A percentile compares a stretch with the other conserved stretches of the same genome.
Conservation (phyloP, 2,329 filamentous ascomycete species). For the Xylariaceae sp. region DNA sequence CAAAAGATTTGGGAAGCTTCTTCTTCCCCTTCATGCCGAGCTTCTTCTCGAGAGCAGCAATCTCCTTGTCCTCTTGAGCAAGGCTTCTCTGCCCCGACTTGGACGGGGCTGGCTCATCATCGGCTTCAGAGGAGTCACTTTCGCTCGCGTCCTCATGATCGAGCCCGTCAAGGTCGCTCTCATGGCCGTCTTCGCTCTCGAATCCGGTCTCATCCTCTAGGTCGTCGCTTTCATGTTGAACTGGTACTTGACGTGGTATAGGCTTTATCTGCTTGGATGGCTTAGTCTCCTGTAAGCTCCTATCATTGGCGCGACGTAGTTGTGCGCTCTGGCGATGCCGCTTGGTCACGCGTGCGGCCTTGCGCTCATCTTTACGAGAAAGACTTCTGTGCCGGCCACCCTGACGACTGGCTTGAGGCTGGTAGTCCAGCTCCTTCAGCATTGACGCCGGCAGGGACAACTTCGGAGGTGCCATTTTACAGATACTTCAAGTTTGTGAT, state of each 20-base stretch:
- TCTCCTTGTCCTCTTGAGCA: slow-evolving; percentile 78
- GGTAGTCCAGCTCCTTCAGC: slow-evolving; percentile 34
- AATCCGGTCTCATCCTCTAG: slow-evolving; percentile 1
- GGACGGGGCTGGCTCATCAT: slow-evolving; percentile 14
- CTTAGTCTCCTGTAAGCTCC: no score
- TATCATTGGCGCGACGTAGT: slow-evolving; percentile 13
- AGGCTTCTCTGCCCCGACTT: slow-evolving; percentile 53
- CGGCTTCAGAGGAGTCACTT: slow-evolving; percentile 14
- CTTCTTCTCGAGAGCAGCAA: slow-evolving; percentile 78
- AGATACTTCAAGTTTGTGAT: no score
- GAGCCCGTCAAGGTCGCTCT: slow-evolving; percentile 2
- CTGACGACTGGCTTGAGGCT: slow-evolving; percentile 9
- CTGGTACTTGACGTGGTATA: no score
- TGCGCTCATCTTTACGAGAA: slow-evolving; percentile 25
- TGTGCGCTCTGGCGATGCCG: slow-evolving; percentile 19
- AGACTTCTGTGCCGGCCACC: slow-evolving; percentile 8
- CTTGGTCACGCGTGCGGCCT: slow-evolving; percentile 23
- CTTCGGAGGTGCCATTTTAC: slow-evolving; percentile 25
- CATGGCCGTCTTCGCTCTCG: slow-evolving; percentile 7
- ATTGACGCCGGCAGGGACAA: slow-evolving; percentile 36
- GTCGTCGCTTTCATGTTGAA: slow-evolving; percentile 9
- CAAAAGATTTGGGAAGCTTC: slow-evolving; percentile 62
- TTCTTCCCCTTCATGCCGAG: slow-evolving; percentile 75
- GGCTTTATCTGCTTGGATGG: no score
- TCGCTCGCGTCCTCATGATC: slow-evolving; percentile 12